Base-by-base conservation (phyloP, 1,284 basidiomycete genomes). In the Cryptococcus deneoformans region DNA sequence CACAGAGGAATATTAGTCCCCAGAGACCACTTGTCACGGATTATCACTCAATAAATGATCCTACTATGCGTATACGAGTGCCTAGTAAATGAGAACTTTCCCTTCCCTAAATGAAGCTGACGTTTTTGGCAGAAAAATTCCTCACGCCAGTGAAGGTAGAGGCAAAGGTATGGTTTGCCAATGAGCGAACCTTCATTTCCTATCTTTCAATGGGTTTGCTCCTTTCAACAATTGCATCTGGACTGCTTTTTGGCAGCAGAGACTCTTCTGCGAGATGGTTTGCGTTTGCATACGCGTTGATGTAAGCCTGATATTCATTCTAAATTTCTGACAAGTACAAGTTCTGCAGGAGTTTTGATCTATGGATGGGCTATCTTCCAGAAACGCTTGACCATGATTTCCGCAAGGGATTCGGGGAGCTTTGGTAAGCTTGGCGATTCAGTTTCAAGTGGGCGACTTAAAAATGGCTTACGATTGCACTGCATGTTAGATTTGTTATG, bases 161-260 rank as follows among this genome's bases (percentile, higher is more conserved):
- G 77, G 89, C 89, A 38, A 99, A 99, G 73, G 95, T 99, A 45
- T 99, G 95, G 90, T 97, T 99, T 79, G 94, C 96, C 6, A 97
- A 98, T 75, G 96, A 99, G 78, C 82, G 96, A 66, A 99, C 93
- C 2, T 96, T 90, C 90, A 84, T 96, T 51, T 85, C 93, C 0
- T 97, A 94, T 85, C 79, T 96, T 52, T 91, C 90, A 65, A 87
- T 90, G 53, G 85, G 90, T 4, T 80, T 98, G 46, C 82, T 98
- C 20, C 82, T 97, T 56, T 92, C 88, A 5, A 87, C 91, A 0
- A 85, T 99, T 44, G 83, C 93, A 0, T 80, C 95, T 16, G 93
- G 91, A 0, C 82, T 99, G 53, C 69, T 69, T 44, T 72, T 67
- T 55, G 76, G 65, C 51, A 68, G 70, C 3, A 82, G 83, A 59